phyloP scores from a whole-genome alignment of 306 rosid genomes.

The Datisca glomerata region DNA sequence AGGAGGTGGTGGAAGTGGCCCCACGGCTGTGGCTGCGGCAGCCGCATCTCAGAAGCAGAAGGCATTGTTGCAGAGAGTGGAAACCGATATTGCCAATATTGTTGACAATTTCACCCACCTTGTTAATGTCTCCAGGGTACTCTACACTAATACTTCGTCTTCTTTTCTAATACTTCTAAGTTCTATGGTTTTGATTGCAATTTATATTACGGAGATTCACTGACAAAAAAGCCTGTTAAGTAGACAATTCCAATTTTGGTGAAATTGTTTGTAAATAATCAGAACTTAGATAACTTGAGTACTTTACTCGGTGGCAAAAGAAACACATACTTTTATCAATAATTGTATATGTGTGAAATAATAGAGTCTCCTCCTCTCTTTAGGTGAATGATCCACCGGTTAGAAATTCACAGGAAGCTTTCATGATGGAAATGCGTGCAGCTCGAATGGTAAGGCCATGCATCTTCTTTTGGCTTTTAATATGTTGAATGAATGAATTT shows the following conservation, averaged over 20 bases:
- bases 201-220: no score
- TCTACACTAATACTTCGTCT: background rate
- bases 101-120: constrained; percentile 88
- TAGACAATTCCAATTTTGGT: no score
- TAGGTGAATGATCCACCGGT: constrained; percentile 83
- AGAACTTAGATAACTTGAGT: no score
- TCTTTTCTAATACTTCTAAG: background rate
- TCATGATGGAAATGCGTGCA: constrained; percentile 92
- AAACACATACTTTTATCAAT: no score
- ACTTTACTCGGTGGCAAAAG: no score
- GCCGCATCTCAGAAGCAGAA: constrained; percentile 77
- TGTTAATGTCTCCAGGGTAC: constrained; percentile 71
- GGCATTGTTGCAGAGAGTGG: constrained; percentile 53
- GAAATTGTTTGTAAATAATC: no score
- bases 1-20: constrained; percentile 14
- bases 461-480: no score
- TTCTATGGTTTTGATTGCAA: constrained; percentile 1
- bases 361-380: no score
- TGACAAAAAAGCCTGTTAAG: no score
- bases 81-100: constrained; percentile 51
- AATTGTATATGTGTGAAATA: no score
- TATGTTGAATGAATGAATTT: no score
- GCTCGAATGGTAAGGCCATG: constrained; percentile 57
- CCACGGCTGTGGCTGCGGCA: constrained; percentile 19
- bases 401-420: constrained; percentile 80